Conservation (phyloP, 345 rosid species). For the Hibiscus tridactylites region DNA sequence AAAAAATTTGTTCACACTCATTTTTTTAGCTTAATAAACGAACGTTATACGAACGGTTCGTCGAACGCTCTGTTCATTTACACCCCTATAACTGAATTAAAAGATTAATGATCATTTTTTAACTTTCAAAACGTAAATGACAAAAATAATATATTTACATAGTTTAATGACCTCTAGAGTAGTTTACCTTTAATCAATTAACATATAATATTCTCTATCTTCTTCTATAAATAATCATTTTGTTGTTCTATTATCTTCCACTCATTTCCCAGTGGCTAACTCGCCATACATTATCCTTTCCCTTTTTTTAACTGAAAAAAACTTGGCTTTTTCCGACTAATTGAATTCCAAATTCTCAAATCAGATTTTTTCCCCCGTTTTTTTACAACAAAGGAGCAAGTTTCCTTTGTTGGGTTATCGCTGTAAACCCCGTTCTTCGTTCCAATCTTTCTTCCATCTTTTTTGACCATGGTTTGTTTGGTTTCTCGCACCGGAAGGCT, state of each 20-base stretch:
- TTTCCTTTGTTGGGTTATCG: not conserved
- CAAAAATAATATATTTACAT: too few relatives aligned
- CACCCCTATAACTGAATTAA: too few relatives aligned
- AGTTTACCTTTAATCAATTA: not conserved
- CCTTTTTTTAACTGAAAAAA: not conserved
- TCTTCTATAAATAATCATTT: not conserved
- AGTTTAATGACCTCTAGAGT: too few relatives aligned
- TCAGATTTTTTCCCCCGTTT: not conserved
- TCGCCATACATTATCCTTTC: not conserved
- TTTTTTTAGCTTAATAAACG: too few relatives aligned
- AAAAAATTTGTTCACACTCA: too few relatives aligned
- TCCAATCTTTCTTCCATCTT: not conserved
- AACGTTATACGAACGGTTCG: too few relatives aligned
- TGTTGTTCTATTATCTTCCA: not conserved
- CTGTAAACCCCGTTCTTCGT: not conserved
- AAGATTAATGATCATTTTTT: too few relatives aligned
- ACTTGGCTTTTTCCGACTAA: not conserved
- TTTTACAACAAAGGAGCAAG: not conserved
- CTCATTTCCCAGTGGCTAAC: not conserved
- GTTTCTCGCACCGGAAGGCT: conserved; percentile 70
- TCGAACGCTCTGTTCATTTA: too few relatives aligned
- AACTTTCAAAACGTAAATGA: too few relatives aligned
- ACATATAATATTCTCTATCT: not conserved
- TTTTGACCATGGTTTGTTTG: conserved; percentile 38
- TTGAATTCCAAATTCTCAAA: not conserved